phyloP scores from a whole-genome alignment of 805 yeast species.

The Komagataella ulmi region DNA sequence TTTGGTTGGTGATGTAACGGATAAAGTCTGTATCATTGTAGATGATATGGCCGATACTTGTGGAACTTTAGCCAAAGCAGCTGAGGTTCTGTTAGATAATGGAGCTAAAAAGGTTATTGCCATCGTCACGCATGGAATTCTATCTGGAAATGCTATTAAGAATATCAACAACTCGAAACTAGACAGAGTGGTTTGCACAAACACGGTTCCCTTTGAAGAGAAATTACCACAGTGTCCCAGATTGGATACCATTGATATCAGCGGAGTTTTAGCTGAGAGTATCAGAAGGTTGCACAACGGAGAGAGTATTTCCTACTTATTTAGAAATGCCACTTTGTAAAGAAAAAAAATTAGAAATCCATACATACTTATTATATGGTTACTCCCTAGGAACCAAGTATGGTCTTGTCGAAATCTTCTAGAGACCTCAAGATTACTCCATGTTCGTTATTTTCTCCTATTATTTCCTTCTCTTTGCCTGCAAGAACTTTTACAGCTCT shows the following conservation, averaged over 20 bases:
- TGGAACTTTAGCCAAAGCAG: conserved; percentile 76
- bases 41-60: conserved; percentile 91
- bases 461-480: conserved; percentile 28
- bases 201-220: conserved; percentile 67
- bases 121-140: conserved; percentile 72
- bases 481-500: conserved; percentile 46
- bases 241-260: conserved; percentile 56
- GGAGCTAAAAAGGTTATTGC: conserved; percentile 66
- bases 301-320: conserved; percentile 71
- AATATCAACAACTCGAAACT: conserved; percentile 59
- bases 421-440: conserved; percentile 47
- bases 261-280: conserved; percentile 68
- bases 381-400: conserved; percentile 25
- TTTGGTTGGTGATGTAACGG: conserved; percentile 71
- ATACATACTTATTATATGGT: neutral
- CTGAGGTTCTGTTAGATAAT: conserved; percentile 57
- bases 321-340: conserved; percentile 47
- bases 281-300: conserved; percentile 80
- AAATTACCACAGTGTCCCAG: conserved; percentile 44
- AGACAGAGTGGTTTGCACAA: conserved; percentile 64
- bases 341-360: neutral
- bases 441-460: conserved; percentile 27
- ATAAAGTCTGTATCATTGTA: conserved; percentile 62
- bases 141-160: conserved; percentile 61
- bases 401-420: conserved; percentile 33